Percentiles rank a stretch among this genome's conserved stretches.
phyloP scores from a whole-genome alignment of 148 eudicot species.

The Dianthus caryophyllus region DNA sequence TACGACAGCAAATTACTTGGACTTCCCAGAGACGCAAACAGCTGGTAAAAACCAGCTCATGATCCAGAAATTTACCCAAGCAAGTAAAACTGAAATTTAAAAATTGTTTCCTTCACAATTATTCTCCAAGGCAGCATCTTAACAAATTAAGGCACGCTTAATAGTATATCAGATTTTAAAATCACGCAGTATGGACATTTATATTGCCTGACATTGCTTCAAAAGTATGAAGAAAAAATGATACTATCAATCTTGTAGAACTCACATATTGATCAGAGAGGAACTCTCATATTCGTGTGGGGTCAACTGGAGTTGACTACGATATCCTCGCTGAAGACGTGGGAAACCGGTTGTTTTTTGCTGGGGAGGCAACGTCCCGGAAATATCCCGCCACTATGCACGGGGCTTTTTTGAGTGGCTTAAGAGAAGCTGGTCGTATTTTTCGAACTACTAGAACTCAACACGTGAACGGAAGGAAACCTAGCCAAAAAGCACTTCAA shows the following conservation, averaged over 20 bases:
- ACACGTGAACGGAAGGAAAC: conserved; percentile 39
- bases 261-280: conserved; percentile 66
- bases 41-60: too few relatives aligned
- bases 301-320: conserved; percentile 75
- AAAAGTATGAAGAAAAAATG: neutral
- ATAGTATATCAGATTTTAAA: neutral
- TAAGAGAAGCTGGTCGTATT: conserved; percentile 83
- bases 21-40: too few relatives aligned
- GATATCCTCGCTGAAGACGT: conserved; percentile 79
- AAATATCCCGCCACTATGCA: conserved; percentile 93
- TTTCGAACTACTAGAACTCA: conserved; percentile 34
- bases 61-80: too few relatives aligned
- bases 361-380: conserved; percentile 83
- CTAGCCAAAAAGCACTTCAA: conserved; percentile 36
- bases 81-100: too few relatives aligned
- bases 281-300: conserved; percentile 74
- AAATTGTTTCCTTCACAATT: neutral
- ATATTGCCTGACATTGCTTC: neutral
- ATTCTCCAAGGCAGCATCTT: neutral
- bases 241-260: conserved; percentile 4
- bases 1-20: too few relatives aligned
- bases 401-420: conserved; percentile 87
- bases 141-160: too few relatives aligned
- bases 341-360: conserved; percentile 60
- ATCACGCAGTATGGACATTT: neutral